Evolutionary conservation across 2,329 filamentous ascomycete species (phyloP).

Genomic region (Arthroderma uncinatum): DNA sequence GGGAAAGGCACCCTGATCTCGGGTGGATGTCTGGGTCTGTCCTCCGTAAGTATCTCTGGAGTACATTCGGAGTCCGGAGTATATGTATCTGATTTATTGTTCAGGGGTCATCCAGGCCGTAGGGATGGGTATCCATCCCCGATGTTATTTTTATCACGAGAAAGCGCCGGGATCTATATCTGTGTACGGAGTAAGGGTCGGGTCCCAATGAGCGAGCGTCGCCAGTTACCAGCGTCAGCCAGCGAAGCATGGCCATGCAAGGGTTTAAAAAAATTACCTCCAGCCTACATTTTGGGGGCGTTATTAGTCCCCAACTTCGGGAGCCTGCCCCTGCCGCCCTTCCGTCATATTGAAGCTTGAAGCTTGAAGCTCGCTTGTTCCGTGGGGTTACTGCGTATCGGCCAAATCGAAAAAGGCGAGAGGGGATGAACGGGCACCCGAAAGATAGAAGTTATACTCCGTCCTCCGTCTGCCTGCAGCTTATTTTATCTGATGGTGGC

Average conservation of each 20-base stretch:
- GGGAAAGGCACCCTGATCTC: background rate
- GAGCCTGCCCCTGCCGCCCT: background rate
- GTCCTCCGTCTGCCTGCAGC: background rate
- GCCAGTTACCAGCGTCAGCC: background rate
- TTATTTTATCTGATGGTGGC: background rate
- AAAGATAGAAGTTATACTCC: background rate
- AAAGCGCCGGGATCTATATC: background rate
- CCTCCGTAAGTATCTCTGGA: background rate
- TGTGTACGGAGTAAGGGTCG: background rate
- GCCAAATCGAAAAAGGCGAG: background rate
- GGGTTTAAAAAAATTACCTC: constrained; percentile 3
- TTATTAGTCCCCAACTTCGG: background rate
- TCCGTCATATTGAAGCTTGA: background rate
- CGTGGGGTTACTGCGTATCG: constrained; percentile 1
- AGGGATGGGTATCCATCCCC: background rate
- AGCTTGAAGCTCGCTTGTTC: background rate
- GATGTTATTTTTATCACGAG: constrained; percentile 3
- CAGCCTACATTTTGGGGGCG: background rate
- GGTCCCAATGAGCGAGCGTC: background rate
- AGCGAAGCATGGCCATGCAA: constrained; percentile 3
- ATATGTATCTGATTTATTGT: constrained; percentile 1
- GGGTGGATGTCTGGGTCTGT: background rate
- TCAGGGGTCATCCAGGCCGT: background rate
- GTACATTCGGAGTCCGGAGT: background rate
- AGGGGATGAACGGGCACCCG: background rate